Conservation (phyloP, 2,329 filamentous ascomycete genomes). For the Huntiella bhutanensis region DNA sequence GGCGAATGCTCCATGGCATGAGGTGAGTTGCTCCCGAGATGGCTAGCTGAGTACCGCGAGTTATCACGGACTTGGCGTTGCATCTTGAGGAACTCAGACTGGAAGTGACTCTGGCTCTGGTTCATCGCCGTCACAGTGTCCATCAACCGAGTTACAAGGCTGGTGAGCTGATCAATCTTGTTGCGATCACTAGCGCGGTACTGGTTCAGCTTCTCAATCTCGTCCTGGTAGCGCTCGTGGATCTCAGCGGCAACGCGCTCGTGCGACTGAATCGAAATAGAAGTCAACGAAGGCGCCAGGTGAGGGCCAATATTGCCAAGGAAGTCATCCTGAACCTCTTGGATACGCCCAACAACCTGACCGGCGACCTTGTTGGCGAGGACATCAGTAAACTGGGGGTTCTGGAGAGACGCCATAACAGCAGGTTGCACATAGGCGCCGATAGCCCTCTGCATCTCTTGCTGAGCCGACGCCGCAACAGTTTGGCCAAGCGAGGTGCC, state of each 20-base stretch:
- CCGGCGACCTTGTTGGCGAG: conserved; percentile 24
- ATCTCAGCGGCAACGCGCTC: conserved; percentile 50
- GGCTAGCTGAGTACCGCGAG: conserved; percentile 9
- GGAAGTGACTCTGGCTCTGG: conserved; percentile 46
- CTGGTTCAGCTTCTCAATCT: conserved; percentile 31
- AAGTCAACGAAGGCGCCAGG: conserved; percentile 47
- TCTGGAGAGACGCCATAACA: conserved; percentile 45
- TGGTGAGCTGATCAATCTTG: conserved; percentile 57
- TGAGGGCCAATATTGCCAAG: conserved; percentile 38
- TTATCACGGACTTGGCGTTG: conserved; percentile 17
- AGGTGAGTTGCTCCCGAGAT: conserved; percentile 10
- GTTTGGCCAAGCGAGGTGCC: conserved; percentile 46
- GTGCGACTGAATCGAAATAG: conserved; percentile 44
- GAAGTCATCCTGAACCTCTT: conserved; percentile 53
- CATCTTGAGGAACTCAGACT: conserved; percentile 42
- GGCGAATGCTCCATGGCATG: conserved; percentile 11
- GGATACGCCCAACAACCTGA: conserved; percentile 42
- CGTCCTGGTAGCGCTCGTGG: conserved; percentile 38
- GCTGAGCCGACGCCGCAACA: conserved; percentile 46
- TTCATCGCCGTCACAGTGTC: conserved; percentile 54
- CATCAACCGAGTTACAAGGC: conserved; percentile 45
- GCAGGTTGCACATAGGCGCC: conserved; percentile 48
- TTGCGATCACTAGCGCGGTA: conserved; percentile 30
- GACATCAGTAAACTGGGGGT: conserved; percentile 50
- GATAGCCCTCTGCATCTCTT: conserved; percentile 53